These are phyloP conservation scores for Dovyalis caffra DNA, from an alignment of 345 rosid genomes.

Conservation along the genomic window DNA sequence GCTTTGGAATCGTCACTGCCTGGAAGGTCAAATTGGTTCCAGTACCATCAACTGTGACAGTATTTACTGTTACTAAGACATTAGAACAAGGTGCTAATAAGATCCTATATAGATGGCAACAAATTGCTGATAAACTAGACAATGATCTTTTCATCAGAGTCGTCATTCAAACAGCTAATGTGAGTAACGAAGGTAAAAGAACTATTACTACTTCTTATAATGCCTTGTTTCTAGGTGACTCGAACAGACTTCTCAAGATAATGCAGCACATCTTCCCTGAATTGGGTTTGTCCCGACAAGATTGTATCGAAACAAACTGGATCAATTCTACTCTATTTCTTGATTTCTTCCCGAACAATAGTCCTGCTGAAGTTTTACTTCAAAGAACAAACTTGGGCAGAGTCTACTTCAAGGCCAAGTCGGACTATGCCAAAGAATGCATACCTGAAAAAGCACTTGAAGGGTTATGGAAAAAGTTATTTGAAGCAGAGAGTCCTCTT, in stretches of 20 bases:
- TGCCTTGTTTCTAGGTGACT: slow-evolving; percentile 15
- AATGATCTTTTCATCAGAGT: slow-evolving; percentile 59
- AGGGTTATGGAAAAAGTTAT: no score
- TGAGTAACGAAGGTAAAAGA: background rate
- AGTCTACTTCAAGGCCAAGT: no score
- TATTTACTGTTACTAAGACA: slow-evolving; percentile 52
- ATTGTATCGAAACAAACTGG: no score
- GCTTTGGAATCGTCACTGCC: slow-evolving; percentile 50
- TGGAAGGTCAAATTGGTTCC: slow-evolving; percentile 70
- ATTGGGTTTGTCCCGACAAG: no score
- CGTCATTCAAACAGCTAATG: slow-evolving; percentile 4
- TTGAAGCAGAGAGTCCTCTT: no score
- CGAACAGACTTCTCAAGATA: slow-evolving; percentile 15
- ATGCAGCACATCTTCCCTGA: no score
- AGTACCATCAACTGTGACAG: slow-evolving; percentile 17
- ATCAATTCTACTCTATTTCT: no score
- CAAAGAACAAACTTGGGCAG: no score
- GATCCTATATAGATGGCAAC: slow-evolving; percentile 55
- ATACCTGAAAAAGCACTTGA: no score
- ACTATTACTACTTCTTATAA: slow-evolving; percentile 9
- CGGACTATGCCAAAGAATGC: no score
- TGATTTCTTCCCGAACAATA: no score
- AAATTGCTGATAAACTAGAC: slow-evolving; percentile 19
- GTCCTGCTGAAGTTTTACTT: no score
- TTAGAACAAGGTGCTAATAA: slow-evolving; percentile 42